These are phyloP conservation scores for Helianthus tuberosus DNA, from an alignment of 129 eudicot genomes.

Conservation along the genomic window DNA sequence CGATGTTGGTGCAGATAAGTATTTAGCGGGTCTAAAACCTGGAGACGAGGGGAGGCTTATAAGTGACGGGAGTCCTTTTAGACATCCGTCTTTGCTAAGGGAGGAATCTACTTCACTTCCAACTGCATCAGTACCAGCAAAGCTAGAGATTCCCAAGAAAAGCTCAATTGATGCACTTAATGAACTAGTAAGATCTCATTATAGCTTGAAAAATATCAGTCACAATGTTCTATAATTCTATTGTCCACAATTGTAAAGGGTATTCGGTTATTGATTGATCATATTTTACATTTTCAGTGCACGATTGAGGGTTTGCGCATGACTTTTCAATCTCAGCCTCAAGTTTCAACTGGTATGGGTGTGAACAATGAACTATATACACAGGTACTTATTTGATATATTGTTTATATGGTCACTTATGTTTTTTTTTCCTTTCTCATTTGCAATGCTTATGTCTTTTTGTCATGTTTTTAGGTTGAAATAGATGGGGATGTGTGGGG, in stretches of 20 bases:
- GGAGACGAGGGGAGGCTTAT: conserved; percentile 60
- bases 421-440: neutral
- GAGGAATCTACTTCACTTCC: too few relatives aligned
- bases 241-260: neutral
- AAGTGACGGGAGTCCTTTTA: conserved; percentile 49
- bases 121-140: conserved; percentile 49
- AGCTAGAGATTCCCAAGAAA: conserved; percentile 60
- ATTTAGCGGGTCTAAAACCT: conserved; percentile 54
- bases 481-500: conserved; percentile 88
- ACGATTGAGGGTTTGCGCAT: conserved; percentile 68
- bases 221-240: neutral
- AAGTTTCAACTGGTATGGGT: conserved; percentile 46
- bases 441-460: neutral
- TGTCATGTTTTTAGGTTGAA: conserved; percentile 62
- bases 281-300: conserved; percentile 48
- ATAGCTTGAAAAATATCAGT: neutral
- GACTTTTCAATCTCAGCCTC: conserved; percentile 67
- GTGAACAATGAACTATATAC: conserved; percentile 66
- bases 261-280: conserved; percentile 2
- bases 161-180: conserved; percentile 72
- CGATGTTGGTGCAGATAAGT: conserved; percentile 60
- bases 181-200: conserved; percentile 62
- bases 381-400: conserved; percentile 41
- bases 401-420: neutral
- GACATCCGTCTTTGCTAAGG: conserved; percentile 37